These are phyloP conservation scores for Mycosphaerelloides madeirae DNA, from an alignment of 2,329 filamentous ascomycete species.

Conservation along the genomic window DNA sequence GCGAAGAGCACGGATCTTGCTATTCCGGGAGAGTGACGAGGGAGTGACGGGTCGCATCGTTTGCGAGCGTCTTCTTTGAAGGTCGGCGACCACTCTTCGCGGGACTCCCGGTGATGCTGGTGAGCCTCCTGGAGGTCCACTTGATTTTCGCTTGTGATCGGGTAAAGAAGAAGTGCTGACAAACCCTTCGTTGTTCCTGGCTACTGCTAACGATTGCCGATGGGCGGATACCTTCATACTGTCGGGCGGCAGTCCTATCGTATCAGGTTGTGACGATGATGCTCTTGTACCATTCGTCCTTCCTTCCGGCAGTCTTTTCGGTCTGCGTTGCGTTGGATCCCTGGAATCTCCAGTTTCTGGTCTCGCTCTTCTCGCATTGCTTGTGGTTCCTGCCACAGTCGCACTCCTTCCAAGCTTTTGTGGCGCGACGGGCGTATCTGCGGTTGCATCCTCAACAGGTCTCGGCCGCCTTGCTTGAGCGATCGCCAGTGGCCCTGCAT, in stretches of 20 bases:
- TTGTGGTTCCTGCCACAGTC: slow-evolving; percentile 54
- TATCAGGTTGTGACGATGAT: slow-evolving; percentile 15
- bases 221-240: slow-evolving; percentile 5
- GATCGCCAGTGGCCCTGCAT: slow-evolving; percentile 74
- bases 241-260: slow-evolving; percentile 10
- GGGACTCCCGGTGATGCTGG: slow-evolving; percentile 39
- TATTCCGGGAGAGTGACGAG: slow-evolving; percentile 57
- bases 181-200: slow-evolving; percentile 26
- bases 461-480: slow-evolving; percentile 75
- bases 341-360: slow-evolving; percentile 24
- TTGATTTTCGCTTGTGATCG: slow-evolving; percentile 24
- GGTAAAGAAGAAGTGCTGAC: slow-evolving; percentile 32
- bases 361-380: slow-evolving; percentile 42
- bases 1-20: slow-evolving; percentile 67
- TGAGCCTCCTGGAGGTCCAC: slow-evolving; percentile 18
- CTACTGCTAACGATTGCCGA: slow-evolving; percentile 34
- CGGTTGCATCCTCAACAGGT: slow-evolving; percentile 56
- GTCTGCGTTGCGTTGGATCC: slow-evolving; percentile 27
- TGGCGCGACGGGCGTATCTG: slow-evolving; percentile 51
- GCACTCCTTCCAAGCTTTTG: slow-evolving; percentile 63
- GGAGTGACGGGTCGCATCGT: slow-evolving; percentile 53
- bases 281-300: slow-evolving; percentile 18
- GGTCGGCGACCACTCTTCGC: slow-evolving; percentile 30
- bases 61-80: slow-evolving; percentile 54
- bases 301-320: slow-evolving; percentile 32